A percentile compares a stretch with the other conserved stretches of the same genome.
Evolutionary conservation across 257 asterid genomes (phyloP).

Genomic region (Nicotiana benthamiana): DNA sequence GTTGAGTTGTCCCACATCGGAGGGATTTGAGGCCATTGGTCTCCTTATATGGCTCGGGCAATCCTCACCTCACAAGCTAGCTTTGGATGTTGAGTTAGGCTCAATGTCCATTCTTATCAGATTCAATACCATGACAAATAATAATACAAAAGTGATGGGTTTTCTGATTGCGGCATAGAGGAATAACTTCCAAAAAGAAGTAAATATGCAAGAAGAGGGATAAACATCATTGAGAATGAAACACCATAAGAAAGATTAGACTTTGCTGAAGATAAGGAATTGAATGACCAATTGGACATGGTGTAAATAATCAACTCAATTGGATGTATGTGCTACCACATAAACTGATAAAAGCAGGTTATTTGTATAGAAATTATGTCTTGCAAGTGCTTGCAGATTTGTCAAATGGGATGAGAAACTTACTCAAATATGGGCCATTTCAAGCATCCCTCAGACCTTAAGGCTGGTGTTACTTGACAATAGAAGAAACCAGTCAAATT

Average conservation of each 20-base stretch:
- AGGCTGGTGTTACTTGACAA: constrained; percentile 52
- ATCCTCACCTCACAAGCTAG: too few species aligned
- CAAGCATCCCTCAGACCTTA: constrained; percentile 42
- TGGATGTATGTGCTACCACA: not conserved
- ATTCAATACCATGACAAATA: not conserved
- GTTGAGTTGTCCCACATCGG: too few species aligned
- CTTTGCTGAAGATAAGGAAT: not conserved
- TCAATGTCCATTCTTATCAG: too few species aligned
- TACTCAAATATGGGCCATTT: constrained; percentile 53
- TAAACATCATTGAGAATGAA: not conserved
- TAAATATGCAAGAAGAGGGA: not conserved
- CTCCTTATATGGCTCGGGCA: too few species aligned
- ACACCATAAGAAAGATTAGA: not conserved
- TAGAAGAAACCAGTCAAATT: constrained; percentile 83
- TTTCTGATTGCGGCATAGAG: not conserved
- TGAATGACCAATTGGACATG: not conserved
- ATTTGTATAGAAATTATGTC: not conserved
- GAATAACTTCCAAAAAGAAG: not conserved
- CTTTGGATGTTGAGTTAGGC: too few species aligned
- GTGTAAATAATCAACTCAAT: not conserved
- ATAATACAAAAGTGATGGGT: not conserved
- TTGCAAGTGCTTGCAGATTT: not conserved
- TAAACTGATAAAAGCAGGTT: not conserved
- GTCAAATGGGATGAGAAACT: constrained; percentile 26
- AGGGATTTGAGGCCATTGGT: too few species aligned